Base-by-base conservation (phyloP, 805 yeast species). In the Pichia pseudocactophila region DNA sequence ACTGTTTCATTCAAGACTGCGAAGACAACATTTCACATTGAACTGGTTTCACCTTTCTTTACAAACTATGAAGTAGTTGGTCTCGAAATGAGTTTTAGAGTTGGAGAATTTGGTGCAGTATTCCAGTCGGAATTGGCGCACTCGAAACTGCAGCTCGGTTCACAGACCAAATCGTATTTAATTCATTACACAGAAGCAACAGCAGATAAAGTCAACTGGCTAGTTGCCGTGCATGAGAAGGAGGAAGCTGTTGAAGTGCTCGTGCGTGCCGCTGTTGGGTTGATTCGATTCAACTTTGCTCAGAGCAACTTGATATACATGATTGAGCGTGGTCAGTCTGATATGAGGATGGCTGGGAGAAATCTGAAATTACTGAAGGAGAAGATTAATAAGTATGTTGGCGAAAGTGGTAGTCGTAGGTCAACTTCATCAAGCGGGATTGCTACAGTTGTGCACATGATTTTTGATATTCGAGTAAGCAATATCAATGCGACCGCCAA, bases 1-100 rank as follows among this genome's bases (percentile, higher is more conserved):
- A 34, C 47, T 2, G 19, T 19, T 16, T 36, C 39, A 3, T 10
- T 42, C 7, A 34, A 26, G 17, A 33, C 32, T 7, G 30, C 36
- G 1, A 43, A 37, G 15, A n/a, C 46, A 3, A 7, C 17, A 2
- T 7, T 39, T 4, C 43, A 38, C 16, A 16, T 43, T 31, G 51
- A 45, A 17, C 4, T 47, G 7, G n/a, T 50, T 3, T 41, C 53
- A 12, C 52, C 52, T 10, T 41, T 50, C 15, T 37, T 43, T 15
- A 35, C 37, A n/a, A 26, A 41, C 7, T 36, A 40, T 15, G 47
- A 45, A 12, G 16, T 45, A 13, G 12, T 36, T 6, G 44, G 46
- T 13, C 37, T 42, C 5, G 40, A 37, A 11, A 12, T 46, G 17
- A 37, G 37, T 1, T 17, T 39, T 3, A 43, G 35, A 16, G 34